Evolutionary conservation across 2,329 filamentous ascomycete species (phyloP), one percentile per base, ranked within the genome.

Genomic region (Fusarium bulbicola): DNA sequence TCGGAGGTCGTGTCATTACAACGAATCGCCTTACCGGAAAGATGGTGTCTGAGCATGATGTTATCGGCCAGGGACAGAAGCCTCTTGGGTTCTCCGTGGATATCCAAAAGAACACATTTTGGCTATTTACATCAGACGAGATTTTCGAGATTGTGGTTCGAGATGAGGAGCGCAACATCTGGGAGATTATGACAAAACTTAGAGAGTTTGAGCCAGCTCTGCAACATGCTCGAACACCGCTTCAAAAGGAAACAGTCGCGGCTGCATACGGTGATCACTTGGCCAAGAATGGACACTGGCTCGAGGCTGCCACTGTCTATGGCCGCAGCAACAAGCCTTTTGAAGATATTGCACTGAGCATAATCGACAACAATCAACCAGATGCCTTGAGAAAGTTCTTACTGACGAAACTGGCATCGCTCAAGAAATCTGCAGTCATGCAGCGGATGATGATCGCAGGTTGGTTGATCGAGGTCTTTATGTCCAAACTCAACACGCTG

Each of bases 321-420:
- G 96, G 96, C 18, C 94, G 94, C 81, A 98, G 96, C 82, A 98
- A 93, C 80, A 98, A 98, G 84, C 92, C 94, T 0, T 99, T 99
- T 75, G 96, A 99, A 80, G 95, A 99, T 79, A 95, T 99, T 50
- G 95, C 95, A 28, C 86, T 99, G 40, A 91, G 91, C 3, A 93
- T 99, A 78, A 95, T 99, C 74, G 95, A 98, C 82, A 92, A 93
- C 72, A 91, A 92, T 43, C 94, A 98, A 81, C 92, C 94, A 63
- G 95, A 98, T 84, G 95, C 96, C 4, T 83, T 99, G 73, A 90
- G 95, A 53, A 95, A 93, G 78, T 99, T 99, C 78, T 87, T 99
- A 9, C 82, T 95, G 28, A 93, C 94, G 0, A 98, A 97, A 82
- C 86, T 99, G 37, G 88, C 89, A 13, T 92, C 90, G 1, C 91